Conservation (phyloP, 768 basidiomycete species). For the Suillus placidus region DNA sequence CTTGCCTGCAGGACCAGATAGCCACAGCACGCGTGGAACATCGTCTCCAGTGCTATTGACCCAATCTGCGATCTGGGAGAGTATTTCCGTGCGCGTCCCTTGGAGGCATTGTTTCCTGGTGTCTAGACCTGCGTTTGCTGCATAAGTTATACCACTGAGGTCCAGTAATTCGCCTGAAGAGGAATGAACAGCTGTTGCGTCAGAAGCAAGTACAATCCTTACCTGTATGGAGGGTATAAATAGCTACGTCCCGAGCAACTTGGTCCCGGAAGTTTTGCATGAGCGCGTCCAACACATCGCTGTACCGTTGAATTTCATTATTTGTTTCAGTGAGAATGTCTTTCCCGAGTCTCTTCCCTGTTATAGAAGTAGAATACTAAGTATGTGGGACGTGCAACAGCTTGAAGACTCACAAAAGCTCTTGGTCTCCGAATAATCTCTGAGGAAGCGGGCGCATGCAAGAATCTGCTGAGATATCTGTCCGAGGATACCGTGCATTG, state of each 20-base stretch:
- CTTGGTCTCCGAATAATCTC: constrained; percentile 9
- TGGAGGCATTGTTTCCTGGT: constrained; percentile 16
- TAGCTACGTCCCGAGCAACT: too few relatives aligned
- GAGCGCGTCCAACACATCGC: not conserved
- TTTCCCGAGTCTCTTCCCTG: not conserved
- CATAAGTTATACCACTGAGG: not conserved
- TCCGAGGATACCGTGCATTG: constrained; percentile 1
- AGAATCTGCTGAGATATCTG: constrained; percentile 7
- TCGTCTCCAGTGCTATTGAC: constrained; percentile 10
- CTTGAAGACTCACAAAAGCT: constrained; percentile 9
- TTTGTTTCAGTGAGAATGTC: not conserved
- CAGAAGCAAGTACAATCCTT: not conserved
- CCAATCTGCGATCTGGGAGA: constrained; percentile 30
- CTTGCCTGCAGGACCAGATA: too few relatives aligned
- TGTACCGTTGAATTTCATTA: not conserved
- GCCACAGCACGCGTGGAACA: not conserved
- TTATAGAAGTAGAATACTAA: not conserved
- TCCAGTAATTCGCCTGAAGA: not conserved
- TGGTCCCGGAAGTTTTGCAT: constrained; percentile 8
- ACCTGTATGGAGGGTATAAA: not conserved
- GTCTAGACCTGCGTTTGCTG: not conserved
- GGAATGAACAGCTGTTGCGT: not conserved
- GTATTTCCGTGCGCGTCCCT: constrained; percentile 25
- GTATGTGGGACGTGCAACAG: too few relatives aligned
- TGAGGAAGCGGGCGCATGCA: constrained; percentile 12